Evolutionary conservation across 441 rosid species (phyloP), one percentile per base, ranked within the genome.

Genomic region (Geranium incanum): DNA sequence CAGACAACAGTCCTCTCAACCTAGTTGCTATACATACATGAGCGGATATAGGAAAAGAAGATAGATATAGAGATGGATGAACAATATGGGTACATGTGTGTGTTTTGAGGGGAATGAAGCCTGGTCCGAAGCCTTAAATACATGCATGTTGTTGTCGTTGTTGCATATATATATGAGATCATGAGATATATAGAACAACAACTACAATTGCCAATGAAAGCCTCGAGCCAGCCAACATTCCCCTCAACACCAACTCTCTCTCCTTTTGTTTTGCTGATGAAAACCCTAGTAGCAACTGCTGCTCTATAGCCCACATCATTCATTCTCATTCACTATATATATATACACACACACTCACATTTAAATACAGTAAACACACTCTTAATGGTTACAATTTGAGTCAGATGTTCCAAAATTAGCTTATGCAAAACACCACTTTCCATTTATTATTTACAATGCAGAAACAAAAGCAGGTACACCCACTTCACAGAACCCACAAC

Each of bases 1-100:
- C 88, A 84, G 75, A 79, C 87, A 80, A 82, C 82, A 79, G 77
- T 76, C 86, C 83, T 78, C 85, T 80, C 75, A 85, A 77, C 80
- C 76, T 38, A 28, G 33, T 28, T 28, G 33, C 33, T 28, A 28
- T 28, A 28, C 33, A 28, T 28, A 28, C 33, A 28, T 28, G 33
- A 28, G 33, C 33, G 33, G 33, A 28, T 28, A 28, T 28, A 28
- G 33, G 52, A 68, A 68, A 67, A 57, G 73, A 77, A 72, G 21
- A 43, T 64, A 69, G 66, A 50, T 19, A 7, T 33, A 5, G 12
- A 36, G 23, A 38, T 39, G 21, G n/a, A 71, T 38, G 63, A 67
- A 69, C 63, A 21, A 21, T 21, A 48, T 28, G 9, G 23, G 13
- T 37, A 36, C 33, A 28, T 28, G 33, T 28, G 33, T 28, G 33